These are phyloP conservation scores for Fraxinus dipetala DNA, from an alignment of 305 asterid species.

Conservation along the genomic window DNA sequence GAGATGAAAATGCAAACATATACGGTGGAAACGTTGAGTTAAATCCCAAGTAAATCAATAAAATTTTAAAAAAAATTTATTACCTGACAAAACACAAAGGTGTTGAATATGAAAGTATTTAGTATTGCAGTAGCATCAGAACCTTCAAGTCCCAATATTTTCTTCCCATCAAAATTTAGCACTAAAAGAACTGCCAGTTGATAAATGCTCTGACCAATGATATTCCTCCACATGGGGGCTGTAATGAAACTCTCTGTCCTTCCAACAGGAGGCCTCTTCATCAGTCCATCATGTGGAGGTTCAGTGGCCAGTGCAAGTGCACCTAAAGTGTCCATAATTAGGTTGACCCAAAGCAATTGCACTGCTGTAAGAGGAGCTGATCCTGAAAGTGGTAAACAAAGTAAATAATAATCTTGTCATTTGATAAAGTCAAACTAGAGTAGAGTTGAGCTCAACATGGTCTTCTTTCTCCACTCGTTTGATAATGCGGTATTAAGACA, in stretches of 20 bases:
- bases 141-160: conserved; percentile 56
- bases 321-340: conserved; percentile 96
- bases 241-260: conserved; percentile 76
- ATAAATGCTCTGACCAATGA: conserved; percentile 83
- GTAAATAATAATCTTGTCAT: neutral
- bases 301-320: conserved; percentile 98
- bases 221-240: conserved; percentile 86
- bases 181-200: conserved; percentile 69
- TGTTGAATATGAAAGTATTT: conserved; percentile 91
- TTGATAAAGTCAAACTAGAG: neutral
- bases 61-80: neutral
- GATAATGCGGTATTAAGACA: neutral
- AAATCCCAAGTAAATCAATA: neutral
- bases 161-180: conserved; percentile 66
- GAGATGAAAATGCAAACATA: neutral
- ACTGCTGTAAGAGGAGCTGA: conserved; percentile 97
- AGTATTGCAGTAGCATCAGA: conserved; percentile 57
- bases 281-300: conserved; percentile 87
- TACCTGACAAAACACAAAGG: conserved; percentile 98
- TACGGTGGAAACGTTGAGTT: neutral
- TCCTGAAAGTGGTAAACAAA: conserved; percentile 41
- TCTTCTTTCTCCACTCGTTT: neutral
- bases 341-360: conserved; percentile 97
- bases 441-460: neutral
- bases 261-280: conserved; percentile 78